Conservation (phyloP, 768 basidiomycete species). For the Leccinum pellstonianum region DNA sequence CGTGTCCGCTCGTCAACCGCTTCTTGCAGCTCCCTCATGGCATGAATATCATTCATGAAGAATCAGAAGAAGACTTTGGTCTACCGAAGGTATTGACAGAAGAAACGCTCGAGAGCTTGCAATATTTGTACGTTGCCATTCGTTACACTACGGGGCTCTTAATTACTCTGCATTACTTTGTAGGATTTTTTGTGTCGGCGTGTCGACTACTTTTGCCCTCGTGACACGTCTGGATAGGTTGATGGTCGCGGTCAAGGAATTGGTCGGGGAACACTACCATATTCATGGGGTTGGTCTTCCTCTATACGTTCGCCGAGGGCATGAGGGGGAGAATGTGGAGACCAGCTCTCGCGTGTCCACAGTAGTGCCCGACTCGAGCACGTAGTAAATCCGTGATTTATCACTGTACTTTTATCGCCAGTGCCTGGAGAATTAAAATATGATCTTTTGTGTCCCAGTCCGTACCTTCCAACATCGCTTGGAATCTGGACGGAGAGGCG, state of each 20-base stretch:
- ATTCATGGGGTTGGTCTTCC: slow-evolving; percentile 62
- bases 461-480: too few relatives aligned
- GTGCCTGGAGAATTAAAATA: too few relatives aligned
- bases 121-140: slow-evolving; percentile 64
- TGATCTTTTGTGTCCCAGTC: too few relatives aligned
- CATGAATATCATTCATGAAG: slow-evolving; percentile 64
- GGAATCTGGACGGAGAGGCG: too few relatives aligned
- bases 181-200: slow-evolving; percentile 71
- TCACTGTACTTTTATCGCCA: neutral
- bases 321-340: slow-evolving; percentile 22
- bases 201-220: slow-evolving; percentile 65
- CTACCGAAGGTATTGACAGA: slow-evolving; percentile 68
- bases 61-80: slow-evolving; percentile 73
- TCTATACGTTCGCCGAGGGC: slow-evolving; percentile 21
- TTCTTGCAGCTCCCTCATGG: slow-evolving; percentile 53
- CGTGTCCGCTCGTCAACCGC: slow-evolving; percentile 58
- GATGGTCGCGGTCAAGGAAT: slow-evolving; percentile 80
- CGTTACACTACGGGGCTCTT: neutral
- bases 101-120: slow-evolving; percentile 72
- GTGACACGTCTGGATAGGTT: slow-evolving; percentile 73
- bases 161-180: neutral
- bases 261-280: slow-evolving; percentile 85
- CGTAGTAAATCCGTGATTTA: neutral
- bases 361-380: neutral
- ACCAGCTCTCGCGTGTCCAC: slow-evolving; percentile 26